Base-by-base conservation (phyloP, 257 asterid species). In the Fraxinus excelsior region DNA sequence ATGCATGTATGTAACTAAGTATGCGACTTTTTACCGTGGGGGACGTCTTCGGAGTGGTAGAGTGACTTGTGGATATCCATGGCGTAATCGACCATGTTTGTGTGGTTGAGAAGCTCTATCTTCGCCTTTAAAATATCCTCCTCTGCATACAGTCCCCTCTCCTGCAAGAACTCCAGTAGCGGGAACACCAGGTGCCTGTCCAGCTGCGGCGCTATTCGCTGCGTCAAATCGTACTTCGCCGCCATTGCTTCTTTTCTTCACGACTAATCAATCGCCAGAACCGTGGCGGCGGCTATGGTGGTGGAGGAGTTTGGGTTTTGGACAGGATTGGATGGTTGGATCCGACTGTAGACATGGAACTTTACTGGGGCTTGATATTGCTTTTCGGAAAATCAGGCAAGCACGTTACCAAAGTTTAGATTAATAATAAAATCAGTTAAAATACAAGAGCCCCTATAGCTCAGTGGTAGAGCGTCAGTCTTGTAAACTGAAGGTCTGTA, bases 81-180 rank as follows among this genome's bases (percentile, higher is more conserved):
- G 73, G 97, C 97, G 44, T 90, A 96, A 78, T 96, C 99, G 75
- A 93, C 99, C 98, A 96, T 96, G 72, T 96, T 96, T 1, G 99
- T 96, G 46, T 91, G 85, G 75, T 92, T 91, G 7, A 96, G 97
- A 14, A 91, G 87, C 83, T 90, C 90, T 62, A 96, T 90, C 81
- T 96, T 96, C 2, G 98, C 97, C 87, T 90, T 91, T 76, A 96
- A 79, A n/a, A 96, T 87, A 46, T 90, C 91, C 73, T 84, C 94
- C 82, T 91, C 97, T 0, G 93, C 81, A 28, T 96, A 91, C 58
- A 96, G 19, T 32, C 78, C 88, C 29, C 87, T 85, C 82, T 96
- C 98, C 84, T 96, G 99, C 80, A 96, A 81, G 71, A 93, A 96
- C 76, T 96, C 98, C 0, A 96, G 93, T 72, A 91, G 73, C 0